These are phyloP conservation scores for Schizonepeta tenuifolia DNA, from an alignment of 257 asterid genomes.

Conservation along the genomic window DNA sequence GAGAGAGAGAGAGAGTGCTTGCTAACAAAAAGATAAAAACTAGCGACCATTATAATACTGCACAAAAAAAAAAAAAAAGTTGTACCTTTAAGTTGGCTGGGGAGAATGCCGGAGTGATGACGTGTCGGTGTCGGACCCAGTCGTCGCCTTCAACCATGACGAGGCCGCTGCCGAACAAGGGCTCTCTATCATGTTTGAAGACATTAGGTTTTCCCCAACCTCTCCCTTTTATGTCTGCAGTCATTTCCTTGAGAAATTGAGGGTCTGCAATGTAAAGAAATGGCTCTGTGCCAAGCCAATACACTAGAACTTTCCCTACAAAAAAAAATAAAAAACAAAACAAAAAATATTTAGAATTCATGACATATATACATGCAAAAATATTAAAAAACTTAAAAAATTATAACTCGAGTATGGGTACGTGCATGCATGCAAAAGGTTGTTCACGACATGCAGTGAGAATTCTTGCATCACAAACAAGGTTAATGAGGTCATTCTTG, in stretches of 20 bases:
- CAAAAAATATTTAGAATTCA: not conserved
- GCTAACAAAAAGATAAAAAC: too few species aligned
- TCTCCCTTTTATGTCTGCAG: slow-evolving; percentile 63
- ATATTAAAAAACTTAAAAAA: too few species aligned
- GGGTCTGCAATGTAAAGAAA: slow-evolving; percentile 87
- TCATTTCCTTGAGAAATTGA: slow-evolving; percentile 65
- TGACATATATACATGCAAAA: not conserved
- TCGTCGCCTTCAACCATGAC: slow-evolving; percentile 91
- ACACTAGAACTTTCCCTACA: slow-evolving; percentile 79
- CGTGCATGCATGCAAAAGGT: not conserved
- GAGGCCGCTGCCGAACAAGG: slow-evolving; percentile 90
- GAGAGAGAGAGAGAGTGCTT: too few species aligned
- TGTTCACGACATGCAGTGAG: not conserved
- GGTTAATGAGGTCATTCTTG: too few species aligned
- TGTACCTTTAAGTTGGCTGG: slow-evolving; percentile 70
- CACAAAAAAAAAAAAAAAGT: too few species aligned
- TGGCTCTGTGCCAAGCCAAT: slow-evolving; percentile 95
- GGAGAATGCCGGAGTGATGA: slow-evolving; percentile 83
- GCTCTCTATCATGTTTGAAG: slow-evolving; percentile 74
- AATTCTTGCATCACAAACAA: not conserved
- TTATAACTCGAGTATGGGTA: too few species aligned
- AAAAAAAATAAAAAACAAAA: too few species aligned
- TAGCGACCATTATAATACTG: too few species aligned
- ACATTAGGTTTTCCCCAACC: slow-evolving; percentile 92
- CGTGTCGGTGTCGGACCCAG: slow-evolving; percentile 88